Conservation (phyloP, 2,329 filamentous ascomycete genomes). For the Pseudopyrenochaeta lycopersici region DNA sequence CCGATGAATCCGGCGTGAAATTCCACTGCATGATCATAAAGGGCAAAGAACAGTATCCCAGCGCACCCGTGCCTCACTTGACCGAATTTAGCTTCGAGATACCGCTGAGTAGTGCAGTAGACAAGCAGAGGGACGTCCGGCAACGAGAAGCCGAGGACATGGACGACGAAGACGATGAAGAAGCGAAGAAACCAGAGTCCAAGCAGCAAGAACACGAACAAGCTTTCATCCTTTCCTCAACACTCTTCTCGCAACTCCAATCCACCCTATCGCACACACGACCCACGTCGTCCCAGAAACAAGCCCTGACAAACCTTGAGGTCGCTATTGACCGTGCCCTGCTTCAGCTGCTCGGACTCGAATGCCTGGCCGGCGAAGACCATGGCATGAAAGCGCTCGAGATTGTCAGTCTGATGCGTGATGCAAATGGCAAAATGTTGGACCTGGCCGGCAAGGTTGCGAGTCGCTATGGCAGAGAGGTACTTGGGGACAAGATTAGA, state of each 20-base stretch:
- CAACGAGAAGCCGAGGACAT: constrained; percentile 45
- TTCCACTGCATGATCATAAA: constrained; percentile 99
- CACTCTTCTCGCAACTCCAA: constrained; percentile 76
- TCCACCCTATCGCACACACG: constrained; percentile 77
- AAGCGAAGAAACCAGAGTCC: constrained; percentile 30
- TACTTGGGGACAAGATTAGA: constrained; percentile 89
- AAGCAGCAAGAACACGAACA: constrained; percentile 78
- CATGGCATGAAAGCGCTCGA: constrained; percentile 94
- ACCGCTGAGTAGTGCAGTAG: constrained; percentile 70
- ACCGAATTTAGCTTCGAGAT: constrained; percentile 94
- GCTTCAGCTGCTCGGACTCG: constrained; percentile 84
- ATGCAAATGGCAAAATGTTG: constrained; percentile 86
- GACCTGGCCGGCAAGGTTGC: constrained; percentile 92
- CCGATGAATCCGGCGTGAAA: constrained; percentile 83
- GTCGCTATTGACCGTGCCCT: constrained; percentile 90
- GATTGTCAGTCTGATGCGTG: constrained; percentile 84
- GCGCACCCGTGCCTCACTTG: constrained; percentile 88
- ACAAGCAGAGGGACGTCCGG: constrained; percentile 30
- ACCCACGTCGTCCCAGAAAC: constrained; percentile 70
- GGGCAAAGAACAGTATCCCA: constrained; percentile 83
- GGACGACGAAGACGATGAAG: constrained; percentile 44
- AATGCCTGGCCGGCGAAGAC: constrained; percentile 93
- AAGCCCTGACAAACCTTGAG: constrained; percentile 74
- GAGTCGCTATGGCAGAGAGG: constrained; percentile 78
- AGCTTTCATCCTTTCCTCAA: constrained; percentile 76